Evolutionary conservation across 345 rosid species (phyloP).

Genomic region (Murraya paniculata): DNA sequence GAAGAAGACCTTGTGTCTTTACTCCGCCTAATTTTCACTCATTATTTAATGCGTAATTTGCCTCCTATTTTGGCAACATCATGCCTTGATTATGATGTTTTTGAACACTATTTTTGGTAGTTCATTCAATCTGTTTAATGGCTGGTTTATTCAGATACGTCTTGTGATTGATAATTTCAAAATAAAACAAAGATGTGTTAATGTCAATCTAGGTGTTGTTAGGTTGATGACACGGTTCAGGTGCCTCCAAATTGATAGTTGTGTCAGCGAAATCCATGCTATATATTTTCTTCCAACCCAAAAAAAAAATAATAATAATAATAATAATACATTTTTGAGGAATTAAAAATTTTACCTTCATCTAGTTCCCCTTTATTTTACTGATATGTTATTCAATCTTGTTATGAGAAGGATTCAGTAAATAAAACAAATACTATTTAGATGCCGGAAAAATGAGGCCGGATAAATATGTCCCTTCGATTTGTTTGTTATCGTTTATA

Average conservation of each 20-base stretch:
- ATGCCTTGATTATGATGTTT: neutral
- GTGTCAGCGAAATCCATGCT: neutral
- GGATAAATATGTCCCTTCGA: neutral
- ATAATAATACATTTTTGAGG: no score
- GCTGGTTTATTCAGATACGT: neutral
- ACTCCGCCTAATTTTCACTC: neutral
- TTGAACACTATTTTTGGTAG: neutral
- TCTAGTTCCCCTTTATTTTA: neutral
- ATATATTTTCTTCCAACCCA: no score
- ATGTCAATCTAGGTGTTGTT: neutral
- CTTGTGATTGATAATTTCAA: neutral
- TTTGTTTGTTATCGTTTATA: neutral
- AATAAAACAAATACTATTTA: neutral
- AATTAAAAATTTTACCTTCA: no score
- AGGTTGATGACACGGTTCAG: neutral
- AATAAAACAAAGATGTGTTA: neutral
- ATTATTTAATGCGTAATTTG: neutral
- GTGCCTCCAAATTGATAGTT: neutral
- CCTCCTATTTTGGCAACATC: neutral
- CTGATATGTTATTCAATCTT: neutral
- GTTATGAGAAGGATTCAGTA: neutral
- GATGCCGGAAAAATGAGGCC: no score
- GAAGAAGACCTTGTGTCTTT: neutral
- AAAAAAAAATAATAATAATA: no score
- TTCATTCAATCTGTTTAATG: neutral